Conservation (phyloP, 2,329 filamentous ascomycete genomes). For the Trichophyton mentagrophytes region DNA sequence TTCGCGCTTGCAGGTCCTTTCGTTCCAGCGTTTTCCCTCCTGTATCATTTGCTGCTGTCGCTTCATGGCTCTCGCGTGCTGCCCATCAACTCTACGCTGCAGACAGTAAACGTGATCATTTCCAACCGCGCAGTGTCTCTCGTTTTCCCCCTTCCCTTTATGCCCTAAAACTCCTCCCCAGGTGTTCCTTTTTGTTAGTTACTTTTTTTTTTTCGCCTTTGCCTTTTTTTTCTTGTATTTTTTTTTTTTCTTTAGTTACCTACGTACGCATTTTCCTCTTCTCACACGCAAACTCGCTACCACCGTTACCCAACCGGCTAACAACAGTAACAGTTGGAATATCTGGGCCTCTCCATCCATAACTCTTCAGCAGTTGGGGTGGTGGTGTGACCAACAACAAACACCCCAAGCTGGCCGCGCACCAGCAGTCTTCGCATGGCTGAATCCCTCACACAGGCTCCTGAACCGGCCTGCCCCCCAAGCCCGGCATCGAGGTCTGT, state of each 20-base stretch:
- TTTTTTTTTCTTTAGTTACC: not conserved
- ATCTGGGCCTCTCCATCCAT: not conserved
- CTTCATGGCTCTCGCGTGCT: constrained; percentile 1
- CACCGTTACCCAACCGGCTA: not conserved
- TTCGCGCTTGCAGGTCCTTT: not conserved
- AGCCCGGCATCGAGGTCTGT: constrained; percentile 23
- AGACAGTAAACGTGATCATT: constrained; percentile 1
- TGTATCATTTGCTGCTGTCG: not conserved
- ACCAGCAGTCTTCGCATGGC: constrained; percentile 27
- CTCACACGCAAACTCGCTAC: not conserved
- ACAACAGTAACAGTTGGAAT: not conserved
- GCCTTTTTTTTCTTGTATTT: not conserved
- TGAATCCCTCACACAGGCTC: constrained; percentile 31
- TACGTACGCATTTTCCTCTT: not conserved
- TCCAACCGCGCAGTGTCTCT: not conserved
- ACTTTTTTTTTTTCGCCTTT: not conserved
- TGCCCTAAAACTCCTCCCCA: not conserved
- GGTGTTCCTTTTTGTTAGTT: too few relatives aligned
- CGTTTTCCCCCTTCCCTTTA: not conserved
- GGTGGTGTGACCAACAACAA: not conserved
- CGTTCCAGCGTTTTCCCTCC: constrained; percentile 1
- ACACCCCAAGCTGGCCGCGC: constrained; percentile 8
- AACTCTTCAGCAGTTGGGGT: not conserved
- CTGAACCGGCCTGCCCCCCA: constrained; percentile 29
- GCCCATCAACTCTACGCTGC: not conserved